A percentile compares a stretch with the other conserved stretches of the same genome.
Conservation (phyloP, 192 early-diverging fungal genomes). For the Kickxella alabastrina region DNA sequence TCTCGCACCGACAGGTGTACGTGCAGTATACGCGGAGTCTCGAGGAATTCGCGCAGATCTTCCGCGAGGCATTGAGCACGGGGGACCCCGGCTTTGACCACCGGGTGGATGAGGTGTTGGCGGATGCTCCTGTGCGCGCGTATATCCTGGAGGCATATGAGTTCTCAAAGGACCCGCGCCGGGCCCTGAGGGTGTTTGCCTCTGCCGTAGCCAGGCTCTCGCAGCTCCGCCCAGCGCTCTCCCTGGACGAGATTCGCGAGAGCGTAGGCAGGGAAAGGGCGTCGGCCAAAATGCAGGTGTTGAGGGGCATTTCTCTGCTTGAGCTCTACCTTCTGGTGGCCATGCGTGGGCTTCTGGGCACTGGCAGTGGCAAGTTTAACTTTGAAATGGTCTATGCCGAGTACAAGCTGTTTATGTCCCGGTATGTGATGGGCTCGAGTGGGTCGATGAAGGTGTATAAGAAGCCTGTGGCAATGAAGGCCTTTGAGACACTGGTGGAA, state of each 20-base stretch:
- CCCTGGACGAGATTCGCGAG: constrained; percentile 33
- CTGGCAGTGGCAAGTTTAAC: constrained; percentile 71
- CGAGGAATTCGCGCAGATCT: constrained; percentile 58
- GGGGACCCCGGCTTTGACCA: constrained; percentile 53
- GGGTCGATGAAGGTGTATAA: constrained; percentile 70
- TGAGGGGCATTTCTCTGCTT: constrained; percentile 65
- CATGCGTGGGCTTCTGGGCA: constrained; percentile 67
- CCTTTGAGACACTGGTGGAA: constrained; percentile 73
- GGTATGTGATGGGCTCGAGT: constrained; percentile 47
- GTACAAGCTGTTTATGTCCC: constrained; percentile 80
- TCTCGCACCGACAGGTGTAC: constrained; percentile 81
- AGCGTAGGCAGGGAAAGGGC: constrained; percentile 6
- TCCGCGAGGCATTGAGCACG: constrained; percentile 47
- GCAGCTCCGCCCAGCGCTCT: not conserved
- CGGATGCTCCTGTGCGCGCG: constrained; percentile 4
- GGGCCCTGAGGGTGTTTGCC: constrained; percentile 21
- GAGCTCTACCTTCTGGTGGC: constrained; percentile 77
- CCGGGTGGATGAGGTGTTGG: constrained; percentile 20
- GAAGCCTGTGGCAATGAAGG: constrained; percentile 81
- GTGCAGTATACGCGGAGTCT: constrained; percentile 57
- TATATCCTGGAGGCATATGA: constrained; percentile 25
- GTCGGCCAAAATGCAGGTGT: constrained; percentile 33
- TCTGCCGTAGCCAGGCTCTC: constrained; percentile 14
- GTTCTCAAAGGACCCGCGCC: constrained; percentile 35
- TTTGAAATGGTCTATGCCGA: constrained; percentile 95